phyloP scores from a whole-genome alignment of 768 basidiomycete genomes.

The Phanerochaete sordida region DNA sequence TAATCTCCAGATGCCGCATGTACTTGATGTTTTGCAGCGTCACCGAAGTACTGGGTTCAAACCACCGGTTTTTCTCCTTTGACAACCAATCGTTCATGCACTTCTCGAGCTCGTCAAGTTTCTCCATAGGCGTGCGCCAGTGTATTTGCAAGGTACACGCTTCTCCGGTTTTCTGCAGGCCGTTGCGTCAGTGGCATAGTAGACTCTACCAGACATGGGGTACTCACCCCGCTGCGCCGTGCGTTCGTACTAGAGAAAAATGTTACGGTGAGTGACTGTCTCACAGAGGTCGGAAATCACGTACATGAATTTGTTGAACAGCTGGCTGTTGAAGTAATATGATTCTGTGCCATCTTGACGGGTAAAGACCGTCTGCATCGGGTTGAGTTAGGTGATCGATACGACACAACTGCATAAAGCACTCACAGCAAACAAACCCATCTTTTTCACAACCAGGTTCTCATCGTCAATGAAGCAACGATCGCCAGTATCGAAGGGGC shows the following conservation, averaged over 20 bases:
- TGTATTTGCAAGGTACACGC: constrained; percentile 65
- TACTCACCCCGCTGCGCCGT: constrained; percentile 61
- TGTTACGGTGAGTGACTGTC: background rate
- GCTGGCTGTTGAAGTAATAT: constrained; percentile 78
- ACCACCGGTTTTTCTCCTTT: constrained; percentile 81
- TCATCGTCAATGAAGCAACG: constrained; percentile 74
- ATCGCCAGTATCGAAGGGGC: constrained; percentile 81
- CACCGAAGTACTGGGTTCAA: constrained; percentile 61
- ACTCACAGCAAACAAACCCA: constrained; percentile 70
- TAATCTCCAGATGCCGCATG: constrained; percentile 65
- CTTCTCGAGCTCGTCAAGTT: constrained; percentile 66
- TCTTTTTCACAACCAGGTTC: constrained; percentile 73
- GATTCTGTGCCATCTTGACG: constrained; percentile 74
- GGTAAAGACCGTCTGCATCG: constrained; percentile 57
- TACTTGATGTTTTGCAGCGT: constrained; percentile 60
- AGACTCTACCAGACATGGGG: background rate
- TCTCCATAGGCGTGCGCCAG: constrained; percentile 71
- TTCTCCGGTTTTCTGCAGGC: constrained; percentile 60
- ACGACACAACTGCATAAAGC: background rate
- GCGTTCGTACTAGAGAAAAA: constrained; percentile 54
- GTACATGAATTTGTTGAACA: constrained; percentile 73
- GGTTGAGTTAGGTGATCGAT: background rate
- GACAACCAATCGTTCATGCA: constrained; percentile 71
- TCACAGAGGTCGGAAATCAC: background rate
- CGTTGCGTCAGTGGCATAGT: background rate